Evolutionary conservation across 345 rosid genomes (phyloP).

Genomic region (Cardamine chenopodiifolia): DNA sequence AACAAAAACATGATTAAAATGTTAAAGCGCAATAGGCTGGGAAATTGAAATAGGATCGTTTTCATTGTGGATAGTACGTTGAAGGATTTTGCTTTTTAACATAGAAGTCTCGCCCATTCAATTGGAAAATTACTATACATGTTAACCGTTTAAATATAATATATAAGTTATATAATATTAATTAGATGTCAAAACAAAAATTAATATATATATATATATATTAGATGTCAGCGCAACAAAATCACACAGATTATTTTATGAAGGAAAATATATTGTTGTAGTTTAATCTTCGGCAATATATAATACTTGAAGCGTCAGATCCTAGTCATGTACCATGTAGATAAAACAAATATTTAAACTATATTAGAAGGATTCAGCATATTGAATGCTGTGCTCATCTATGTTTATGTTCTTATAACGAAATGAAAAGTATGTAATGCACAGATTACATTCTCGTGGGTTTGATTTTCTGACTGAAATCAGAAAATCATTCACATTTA

Average conservation of each 20-base stretch:
- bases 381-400: neutral
- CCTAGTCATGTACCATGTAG: constrained; percentile 32
- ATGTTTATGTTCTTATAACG: neutral
- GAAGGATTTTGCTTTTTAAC: neutral
- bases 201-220: too few species aligned
- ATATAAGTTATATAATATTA: too few species aligned
- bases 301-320: constrained; percentile 22
- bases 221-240: constrained; percentile 23
- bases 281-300: constrained; percentile 3
- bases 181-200: neutral
- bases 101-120: neutral
- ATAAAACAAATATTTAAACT: neutral
- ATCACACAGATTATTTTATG: neutral
- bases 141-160: constrained; percentile 5
- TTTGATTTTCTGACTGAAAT: too few species aligned
- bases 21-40: too few species aligned
- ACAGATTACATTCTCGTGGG: too few species aligned
- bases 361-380: constrained; percentile 7
- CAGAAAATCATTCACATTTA: too few species aligned
- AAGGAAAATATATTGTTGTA: neutral
- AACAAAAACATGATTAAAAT: too few species aligned
- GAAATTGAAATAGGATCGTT: neutral
- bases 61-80: constrained; percentile 8
- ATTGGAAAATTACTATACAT: neutral
- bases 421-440: neutral